Evolutionary conservation across 345 rosid species (phyloP).

Genomic region (Zanthoxylum bungeanum): DNA sequence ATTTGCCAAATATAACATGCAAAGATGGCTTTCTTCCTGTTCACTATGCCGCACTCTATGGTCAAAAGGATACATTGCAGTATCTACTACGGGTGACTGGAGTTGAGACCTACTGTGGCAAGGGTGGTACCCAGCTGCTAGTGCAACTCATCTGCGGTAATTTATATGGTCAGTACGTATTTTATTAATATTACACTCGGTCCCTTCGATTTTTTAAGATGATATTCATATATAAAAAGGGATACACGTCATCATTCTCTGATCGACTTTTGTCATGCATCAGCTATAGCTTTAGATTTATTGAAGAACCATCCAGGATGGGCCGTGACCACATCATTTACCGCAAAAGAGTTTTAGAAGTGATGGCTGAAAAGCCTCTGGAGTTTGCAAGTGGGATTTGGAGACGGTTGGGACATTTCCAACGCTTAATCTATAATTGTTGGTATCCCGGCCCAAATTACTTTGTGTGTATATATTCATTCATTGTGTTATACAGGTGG

Average conservation of each 20-base stretch:
- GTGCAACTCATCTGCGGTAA: background rate
- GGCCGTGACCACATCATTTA: background rate
- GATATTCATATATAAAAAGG: background rate
- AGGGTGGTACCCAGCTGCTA: background rate
- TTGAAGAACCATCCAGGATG: background rate
- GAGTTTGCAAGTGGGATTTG: background rate
- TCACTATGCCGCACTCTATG: background rate
- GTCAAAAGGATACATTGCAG: background rate
- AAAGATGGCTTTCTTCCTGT: background rate
- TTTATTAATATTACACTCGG: too few species aligned
- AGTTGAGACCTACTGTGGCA: too few species aligned
- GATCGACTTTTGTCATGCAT: background rate
- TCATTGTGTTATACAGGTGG: too few species aligned
- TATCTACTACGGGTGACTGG: background rate
- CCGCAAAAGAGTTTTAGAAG: accelerated
- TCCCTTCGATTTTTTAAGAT: too few species aligned
- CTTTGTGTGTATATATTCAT: too few species aligned
- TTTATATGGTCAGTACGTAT: background rate
- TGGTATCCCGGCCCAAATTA: too few species aligned
- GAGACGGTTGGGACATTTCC: too few species aligned
- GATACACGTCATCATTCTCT: background rate
- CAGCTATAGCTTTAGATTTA: conserved; percentile 4
- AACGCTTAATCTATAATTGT: background rate
- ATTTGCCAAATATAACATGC: background rate
- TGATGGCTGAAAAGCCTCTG: background rate